Base-by-base conservation (phyloP, 257 asterid genomes). In the Jacaranda mimosifolia region DNA sequence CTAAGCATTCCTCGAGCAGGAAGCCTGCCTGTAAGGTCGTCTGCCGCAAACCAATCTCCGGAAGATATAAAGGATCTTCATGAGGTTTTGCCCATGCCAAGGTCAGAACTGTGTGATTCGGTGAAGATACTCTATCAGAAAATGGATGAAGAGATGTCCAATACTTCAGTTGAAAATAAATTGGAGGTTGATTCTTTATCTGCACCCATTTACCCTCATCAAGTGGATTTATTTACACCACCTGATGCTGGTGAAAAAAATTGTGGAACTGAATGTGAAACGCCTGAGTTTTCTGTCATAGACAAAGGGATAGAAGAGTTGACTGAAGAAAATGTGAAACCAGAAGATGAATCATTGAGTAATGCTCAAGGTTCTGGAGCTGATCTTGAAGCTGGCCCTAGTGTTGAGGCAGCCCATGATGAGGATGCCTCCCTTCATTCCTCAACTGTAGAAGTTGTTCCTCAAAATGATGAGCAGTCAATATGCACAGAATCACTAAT, bases 21-120 rank as follows among this genome's bases (percentile, higher is more conserved):
- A 83, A 91, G 97, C 72, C 83, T 86, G 63, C 94, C 96, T 63
- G 73, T 83, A 5, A 82, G 79, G 58, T 73, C 88, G 46, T 63
- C 91, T 40, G 69, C 73, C 73, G 79, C 88, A n/a, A 67, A 58
- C 74, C 82, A 59, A 79, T 72, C 91, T 42, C n/a, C 63, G 14
- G 98, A 91, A 75, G 88, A 83, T 58, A 76, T 87, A 63, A 93
- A 93, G 83, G 97, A 91, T 76, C 97, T 91, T 80, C 98, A 91
- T 69, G 98, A 96, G 86, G 85, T 93, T 80, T 84, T 91, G 80
- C 93, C 94, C 4, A 13, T 49, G 45, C 74, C 88, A 53, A 89
- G 73, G 63, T 83, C 92, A 0, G 92, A 85, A 68, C 77, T 90
- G 26, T 87, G 87, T 76, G 90, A 95, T 73, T 87, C 97, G 1